Percentiles rank a stretch among this genome's conserved stretches.
These are phyloP conservation scores for Russula ochroleuca DNA, from an alignment of 768 basidiomycete species.

Conservation along the genomic window DNA sequence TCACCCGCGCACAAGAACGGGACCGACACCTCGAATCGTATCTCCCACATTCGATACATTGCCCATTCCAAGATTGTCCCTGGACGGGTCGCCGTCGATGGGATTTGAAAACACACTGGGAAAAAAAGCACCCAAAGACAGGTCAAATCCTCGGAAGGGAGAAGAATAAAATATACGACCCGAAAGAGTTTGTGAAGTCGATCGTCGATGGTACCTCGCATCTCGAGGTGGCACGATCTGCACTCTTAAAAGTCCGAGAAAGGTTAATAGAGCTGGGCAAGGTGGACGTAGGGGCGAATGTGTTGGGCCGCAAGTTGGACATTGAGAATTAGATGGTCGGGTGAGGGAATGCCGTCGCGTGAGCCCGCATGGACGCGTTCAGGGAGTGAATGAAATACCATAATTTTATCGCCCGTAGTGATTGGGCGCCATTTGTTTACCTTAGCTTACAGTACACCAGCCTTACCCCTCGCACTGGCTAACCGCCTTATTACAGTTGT, in stretches of 20 bases:
- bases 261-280: background rate
- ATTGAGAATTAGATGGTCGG: no score
- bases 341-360: no score
- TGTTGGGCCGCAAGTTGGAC: background rate
- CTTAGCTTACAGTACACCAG: no score
- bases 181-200: background rate
- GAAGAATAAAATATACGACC: background rate
- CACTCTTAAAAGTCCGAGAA: background rate
- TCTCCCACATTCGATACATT: background rate
- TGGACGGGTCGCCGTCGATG: background rate
- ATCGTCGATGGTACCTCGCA: background rate
- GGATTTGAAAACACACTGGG: background rate
- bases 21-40: background rate
- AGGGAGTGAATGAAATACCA: no score
- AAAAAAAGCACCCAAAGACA: background rate
- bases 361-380: no score
- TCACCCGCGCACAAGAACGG: background rate
- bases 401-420: no score
- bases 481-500: no score
- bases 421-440: no score
- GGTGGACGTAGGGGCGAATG: background rate
- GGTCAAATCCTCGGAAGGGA: background rate
- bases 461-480: no score
- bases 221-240: background rate
- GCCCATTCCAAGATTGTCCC: background rate